phyloP scores from a whole-genome alignment of 1,284 basidiomycete genomes.

The Leucocoprinus gongylophorus region DNA sequence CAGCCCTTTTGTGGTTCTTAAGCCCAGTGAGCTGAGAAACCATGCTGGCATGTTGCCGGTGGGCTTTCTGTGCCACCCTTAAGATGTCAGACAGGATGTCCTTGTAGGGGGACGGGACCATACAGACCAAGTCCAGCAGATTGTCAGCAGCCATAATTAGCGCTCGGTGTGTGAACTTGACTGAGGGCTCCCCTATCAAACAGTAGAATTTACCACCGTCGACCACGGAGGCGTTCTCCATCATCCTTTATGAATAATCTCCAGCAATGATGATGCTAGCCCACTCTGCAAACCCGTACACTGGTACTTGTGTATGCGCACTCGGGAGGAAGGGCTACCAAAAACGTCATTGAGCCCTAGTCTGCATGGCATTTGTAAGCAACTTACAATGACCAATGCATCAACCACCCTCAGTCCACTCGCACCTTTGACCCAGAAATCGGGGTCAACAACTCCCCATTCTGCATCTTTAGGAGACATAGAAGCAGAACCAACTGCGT shows the following conservation, averaged over 20 bases:
- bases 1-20: too few species aligned
- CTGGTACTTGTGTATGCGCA: constrained; percentile 16
- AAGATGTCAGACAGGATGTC: too few species aligned
- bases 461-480: constrained; percentile 23
- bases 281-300: constrained; percentile 18
- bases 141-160: too few species aligned
- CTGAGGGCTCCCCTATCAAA: too few species aligned
- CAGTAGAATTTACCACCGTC: too few species aligned
- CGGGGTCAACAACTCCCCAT: constrained; percentile 30
- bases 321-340: constrained; percentile 4
- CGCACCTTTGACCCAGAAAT: constrained; percentile 35
- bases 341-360: not conserved
- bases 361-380: constrained; percentile 41
- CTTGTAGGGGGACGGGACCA: too few species aligned
- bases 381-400: constrained; percentile 29
- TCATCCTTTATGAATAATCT: not conserved
- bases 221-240: too few species aligned
- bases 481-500: constrained; percentile 24
- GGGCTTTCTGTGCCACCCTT: too few species aligned
- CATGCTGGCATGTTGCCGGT: too few species aligned
- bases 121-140: too few species aligned
- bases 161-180: too few species aligned
- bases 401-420: constrained; percentile 34
- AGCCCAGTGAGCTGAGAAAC: too few species aligned
- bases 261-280: constrained; percentile 1